Base-by-base conservation (phyloP, 2,329 filamentous ascomycete species). In the Colletotrichum brevisporum region DNA sequence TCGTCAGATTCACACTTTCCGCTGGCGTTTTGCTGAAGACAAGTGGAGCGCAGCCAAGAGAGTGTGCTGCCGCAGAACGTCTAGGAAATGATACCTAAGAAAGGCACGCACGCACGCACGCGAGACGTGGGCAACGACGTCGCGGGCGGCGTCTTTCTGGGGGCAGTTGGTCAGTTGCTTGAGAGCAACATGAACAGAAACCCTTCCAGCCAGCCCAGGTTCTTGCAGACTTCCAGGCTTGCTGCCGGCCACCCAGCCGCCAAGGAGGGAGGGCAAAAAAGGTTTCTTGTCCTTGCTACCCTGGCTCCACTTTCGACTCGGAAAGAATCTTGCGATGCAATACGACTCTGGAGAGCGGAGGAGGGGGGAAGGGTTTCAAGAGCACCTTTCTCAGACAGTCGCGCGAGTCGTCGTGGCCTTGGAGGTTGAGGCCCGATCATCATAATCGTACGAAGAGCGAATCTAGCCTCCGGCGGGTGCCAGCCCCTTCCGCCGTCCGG, bases 241-340 rank as follows among this genome's bases (percentile, higher is more conserved):
- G 21, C 21, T 24, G 21, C 31, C 8, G 10, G 31, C 31, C 31
- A 36, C 27, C 18, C 52, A 58, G 26, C 13, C 21, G 53, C 41
- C 13, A 47, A 24, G 24, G 54, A 50, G 47, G 18, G 45, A 31
- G 27, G 36, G 21, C 47, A 52, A 51, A 62, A 50, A 69, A 66
- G 36, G 61, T 65, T 60, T 69, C 54, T 56, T 69, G 61, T 60
- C 66, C 27, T 51, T 69, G 51, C 62, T 50, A 59, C 62, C 31
- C 48, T 58, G 59, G 55, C 26, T 51, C 66, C 66, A 69, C 66
- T 66, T 58, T 66, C 45, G 43, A 54, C 55, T 66, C 62, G 66
- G 66, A 69, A 45, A 65, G 66, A 69, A 65, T 69, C 48, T 66
- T 69, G 66, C 61, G 66, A 66, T 68, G 50, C 66, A 65, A 52